phyloP scores from a whole-genome alignment of 2,329 filamentous ascomycete species.

The Colletotrichum cuscutae region DNA sequence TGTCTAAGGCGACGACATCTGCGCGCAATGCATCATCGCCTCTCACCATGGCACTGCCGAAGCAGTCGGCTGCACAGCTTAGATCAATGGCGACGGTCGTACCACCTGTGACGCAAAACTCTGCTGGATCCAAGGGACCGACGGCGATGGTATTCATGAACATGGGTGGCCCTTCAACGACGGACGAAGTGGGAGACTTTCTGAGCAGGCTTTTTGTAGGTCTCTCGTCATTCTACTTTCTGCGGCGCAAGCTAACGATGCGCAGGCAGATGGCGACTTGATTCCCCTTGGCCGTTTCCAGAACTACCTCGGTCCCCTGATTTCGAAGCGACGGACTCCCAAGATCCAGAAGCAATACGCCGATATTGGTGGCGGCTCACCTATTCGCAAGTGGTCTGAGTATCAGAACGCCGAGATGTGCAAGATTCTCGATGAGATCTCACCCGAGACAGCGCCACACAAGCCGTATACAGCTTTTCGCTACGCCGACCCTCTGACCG shows the following conservation, averaged over 20 bases:
- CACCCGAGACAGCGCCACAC: constrained; percentile 93
- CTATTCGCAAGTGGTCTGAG: constrained; percentile 98
- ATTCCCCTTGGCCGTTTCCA: constrained; percentile 96
- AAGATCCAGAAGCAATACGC: constrained; percentile 98
- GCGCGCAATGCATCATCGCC: constrained; percentile 35
- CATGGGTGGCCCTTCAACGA: constrained; percentile 95
- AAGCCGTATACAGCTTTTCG: constrained; percentile 98
- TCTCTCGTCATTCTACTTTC: neutral
- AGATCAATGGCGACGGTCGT: constrained; percentile 67
- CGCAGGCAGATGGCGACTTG: constrained; percentile 87
- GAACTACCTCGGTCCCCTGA: constrained; percentile 87
- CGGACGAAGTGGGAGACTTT: constrained; percentile 88
- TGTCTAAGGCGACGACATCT: constrained; percentile 34
- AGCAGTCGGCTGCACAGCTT: constrained; percentile 50
- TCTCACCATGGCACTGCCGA: constrained; percentile 39
- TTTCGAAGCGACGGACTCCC: constrained; percentile 86
- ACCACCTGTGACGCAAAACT: constrained; percentile 84
- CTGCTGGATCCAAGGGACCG: constrained; percentile 76
- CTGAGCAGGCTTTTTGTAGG: constrained; percentile 91
- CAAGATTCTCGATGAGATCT: constrained; percentile 91
- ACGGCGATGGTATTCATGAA: constrained; percentile 99
- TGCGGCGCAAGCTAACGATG: constrained; percentile 34
- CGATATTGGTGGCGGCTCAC: constrained; percentile 95
- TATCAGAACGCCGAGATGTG: constrained; percentile 96
- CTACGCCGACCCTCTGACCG: constrained; percentile 92